A percentile compares a stretch with the other conserved stretches of the same genome.
Evolutionary conservation across 2,329 filamentous ascomycete species (phyloP).

Genomic region (Trichothecium roseum): DNA sequence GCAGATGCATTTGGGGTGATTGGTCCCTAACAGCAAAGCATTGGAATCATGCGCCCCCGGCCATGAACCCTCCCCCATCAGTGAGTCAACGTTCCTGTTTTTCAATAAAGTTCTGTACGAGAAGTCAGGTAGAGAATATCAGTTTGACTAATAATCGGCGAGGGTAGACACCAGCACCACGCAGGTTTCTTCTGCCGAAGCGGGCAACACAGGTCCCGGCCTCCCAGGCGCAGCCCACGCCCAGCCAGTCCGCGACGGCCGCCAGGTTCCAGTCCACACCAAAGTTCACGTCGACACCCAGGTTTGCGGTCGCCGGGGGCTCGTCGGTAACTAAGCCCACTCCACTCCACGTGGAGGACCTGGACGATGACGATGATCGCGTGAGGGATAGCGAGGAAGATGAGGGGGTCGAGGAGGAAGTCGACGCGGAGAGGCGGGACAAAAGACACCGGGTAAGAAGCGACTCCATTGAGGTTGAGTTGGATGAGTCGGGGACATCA

Average conservation of each 20-base stretch:
- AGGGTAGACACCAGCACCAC: slow-evolving; percentile 25
- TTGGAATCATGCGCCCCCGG: slow-evolving; percentile 1
- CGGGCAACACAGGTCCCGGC: slow-evolving; percentile 15
- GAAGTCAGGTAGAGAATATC: too few relatives aligned
- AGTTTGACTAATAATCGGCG: too few relatives aligned
- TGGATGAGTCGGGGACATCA: neutral
- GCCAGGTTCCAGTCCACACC: slow-evolving; percentile 26
- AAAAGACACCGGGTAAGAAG: slow-evolving; percentile 3
- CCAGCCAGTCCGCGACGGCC: slow-evolving; percentile 6
- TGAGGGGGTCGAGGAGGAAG: slow-evolving; percentile 8
- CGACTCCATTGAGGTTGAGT: slow-evolving; percentile 9
- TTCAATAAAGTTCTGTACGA: too few relatives aligned
- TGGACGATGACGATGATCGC: slow-evolving; percentile 12
- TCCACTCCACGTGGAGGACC: slow-evolving; percentile 21
- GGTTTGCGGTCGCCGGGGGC: slow-evolving; percentile 13
- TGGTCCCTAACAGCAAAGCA: neutral
- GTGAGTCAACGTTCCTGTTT: too few relatives aligned
- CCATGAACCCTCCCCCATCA: slow-evolving; percentile 14
- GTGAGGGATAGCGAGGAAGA: slow-evolving; percentile 21
- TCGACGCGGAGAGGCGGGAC: slow-evolving; percentile 1
- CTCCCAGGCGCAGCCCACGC: slow-evolving; percentile 17
- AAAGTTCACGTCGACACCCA: slow-evolving; percentile 14
- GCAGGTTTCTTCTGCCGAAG: slow-evolving; percentile 26
- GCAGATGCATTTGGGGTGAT: too few relatives aligned
- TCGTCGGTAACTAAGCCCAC: slow-evolving; percentile 15